Base-by-base conservation (phyloP, 2,329 filamentous ascomycete species). In the Neofusicoccum laricinum region DNA sequence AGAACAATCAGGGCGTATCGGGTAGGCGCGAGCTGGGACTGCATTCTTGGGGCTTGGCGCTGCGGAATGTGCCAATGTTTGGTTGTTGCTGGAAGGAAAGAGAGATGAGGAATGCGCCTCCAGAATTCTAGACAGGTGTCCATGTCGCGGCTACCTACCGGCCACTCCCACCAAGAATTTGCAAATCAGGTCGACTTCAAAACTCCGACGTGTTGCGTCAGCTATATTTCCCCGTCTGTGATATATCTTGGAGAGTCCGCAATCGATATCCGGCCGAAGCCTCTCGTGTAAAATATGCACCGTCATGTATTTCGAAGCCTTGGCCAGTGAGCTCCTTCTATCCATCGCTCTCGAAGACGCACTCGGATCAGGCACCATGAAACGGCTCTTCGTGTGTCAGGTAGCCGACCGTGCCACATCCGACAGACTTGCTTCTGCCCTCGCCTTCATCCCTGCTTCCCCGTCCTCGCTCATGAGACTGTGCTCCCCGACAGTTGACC, bases 21-120 rank as follows among this genome's bases (percentile, higher is more conserved):
- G 38, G 14, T 32, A 4, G 17, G 17, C 21, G 40, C 17, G 25
- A 46, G n/a, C 41, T 59, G 14, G 55, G 36, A 19, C 30, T 15
- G n/a, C 55, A 59, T 59, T 59, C 55, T 17, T 41, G 38, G 4
- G 5, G 21, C 8, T 12, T 32, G 25, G 25, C 25, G 25, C 21
- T 7, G n/a, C 34, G 55, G 55, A 59, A 59, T 59, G 55, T 25
- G 25, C 30, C 25, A 45, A 46, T 46, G 30, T 46, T 59, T 59
- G 38, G 25, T 45, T 30, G 19, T 34, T 40, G 53, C 53, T 30
- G 40, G 12, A 46, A 46, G 55, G 38, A 32, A 19, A 43, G 14
- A 43, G 14, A 36, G 12, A 21, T 32, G 12, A 46, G 41, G 55
- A 59, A 59, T 59, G 55, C 30, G 3, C 19, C 15, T 36, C 11